Base-by-base conservation (phyloP, 2,329 filamentous ascomycete genomes). In the Fusarium zealandicum region DNA sequence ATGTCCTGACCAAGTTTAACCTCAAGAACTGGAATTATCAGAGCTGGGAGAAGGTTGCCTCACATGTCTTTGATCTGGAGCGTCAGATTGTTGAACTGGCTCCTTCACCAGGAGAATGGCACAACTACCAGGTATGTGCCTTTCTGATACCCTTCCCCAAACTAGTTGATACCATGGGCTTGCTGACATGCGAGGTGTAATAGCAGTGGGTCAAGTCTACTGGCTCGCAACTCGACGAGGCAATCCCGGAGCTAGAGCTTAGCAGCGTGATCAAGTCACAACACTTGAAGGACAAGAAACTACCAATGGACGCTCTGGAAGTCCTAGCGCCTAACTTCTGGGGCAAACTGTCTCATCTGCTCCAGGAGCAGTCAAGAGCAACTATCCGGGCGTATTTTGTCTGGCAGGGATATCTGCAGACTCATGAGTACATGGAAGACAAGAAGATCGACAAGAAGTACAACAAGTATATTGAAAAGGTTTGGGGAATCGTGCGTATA, bases 391-490 rank as follows among this genome's bases (percentile, higher is more conserved):
- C 51, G 2, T 66, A 50, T 37, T 14, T 59, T 4, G 13, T 57
- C 4, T 61, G 53, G 54, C 57, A 66, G 41, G 28, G 44, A 5
- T 66, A 57, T 18, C 16, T 59, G 13, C 61, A 66, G 54, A 55
- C 54, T 8, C 40, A 51, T 7, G 27, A 55, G 5, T 14, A 57
- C 12, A 39, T 25, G 22, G 58, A 22, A 5, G 27, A 61, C 1
- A 20, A 49, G 11, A 5, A 32, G 3, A 12, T 32, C 6, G 6
- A 28, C 3, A 10, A n/a, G 1, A 10, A 18, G 5, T 57, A 54
- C 8, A 16, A 17, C 3, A 14, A 12, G 11, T 20, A 59, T 8
- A 2, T 50, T 3, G 32, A 31, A n/a, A 40, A 31, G 12, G 39
- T 54, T 5, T 41, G 20, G 6, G 56, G 56, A 10, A 43, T 20